Conservation (phyloP, 768 basidiomycete species). For the Leucosporidium creatinivorum region DNA sequence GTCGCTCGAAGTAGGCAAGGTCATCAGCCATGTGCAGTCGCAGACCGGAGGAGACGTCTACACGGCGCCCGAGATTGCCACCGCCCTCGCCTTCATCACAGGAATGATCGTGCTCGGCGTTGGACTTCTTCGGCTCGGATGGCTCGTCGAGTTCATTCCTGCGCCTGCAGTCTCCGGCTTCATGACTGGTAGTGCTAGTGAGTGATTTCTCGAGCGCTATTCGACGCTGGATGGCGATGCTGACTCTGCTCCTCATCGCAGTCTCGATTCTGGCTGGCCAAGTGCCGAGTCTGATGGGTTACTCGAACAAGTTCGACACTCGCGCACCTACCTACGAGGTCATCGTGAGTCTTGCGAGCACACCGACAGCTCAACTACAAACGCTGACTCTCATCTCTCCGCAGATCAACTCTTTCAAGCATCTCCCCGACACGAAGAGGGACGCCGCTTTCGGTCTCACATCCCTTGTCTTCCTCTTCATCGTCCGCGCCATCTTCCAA, state of each 20-base stretch:
- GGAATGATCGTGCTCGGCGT: constrained; percentile 88
- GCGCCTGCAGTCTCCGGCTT: constrained; percentile 60
- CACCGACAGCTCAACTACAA: too few relatives aligned
- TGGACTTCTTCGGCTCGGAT: constrained; percentile 80
- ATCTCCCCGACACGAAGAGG: constrained; percentile 51
- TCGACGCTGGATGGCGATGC: too few relatives aligned
- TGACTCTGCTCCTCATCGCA: too few relatives aligned
- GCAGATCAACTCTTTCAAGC: constrained; percentile 77
- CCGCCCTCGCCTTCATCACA: constrained; percentile 70
- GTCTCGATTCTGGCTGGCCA: constrained; percentile 80
- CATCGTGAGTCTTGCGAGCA: too few relatives aligned
- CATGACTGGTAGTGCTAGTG: constrained; percentile 87
- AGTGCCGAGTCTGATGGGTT: constrained; percentile 73
- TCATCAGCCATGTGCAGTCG: constrained; percentile 31
- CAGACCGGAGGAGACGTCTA: constrained; percentile 8
- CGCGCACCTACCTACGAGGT: constrained; percentile 65
- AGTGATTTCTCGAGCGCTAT: too few relatives aligned
- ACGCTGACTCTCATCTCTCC: too few relatives aligned
- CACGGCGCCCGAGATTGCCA: constrained; percentile 55
- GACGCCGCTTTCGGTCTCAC: constrained; percentile 78
- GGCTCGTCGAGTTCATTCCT: constrained; percentile 66
- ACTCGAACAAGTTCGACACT: constrained; percentile 49
- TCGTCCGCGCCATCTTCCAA: constrained; percentile 56
- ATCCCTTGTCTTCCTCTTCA: constrained; percentile 49
- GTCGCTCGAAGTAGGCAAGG: constrained; percentile 63